Conservation (phyloP, 2,329 filamentous ascomycete species). For the Colletotrichum agaves region DNA sequence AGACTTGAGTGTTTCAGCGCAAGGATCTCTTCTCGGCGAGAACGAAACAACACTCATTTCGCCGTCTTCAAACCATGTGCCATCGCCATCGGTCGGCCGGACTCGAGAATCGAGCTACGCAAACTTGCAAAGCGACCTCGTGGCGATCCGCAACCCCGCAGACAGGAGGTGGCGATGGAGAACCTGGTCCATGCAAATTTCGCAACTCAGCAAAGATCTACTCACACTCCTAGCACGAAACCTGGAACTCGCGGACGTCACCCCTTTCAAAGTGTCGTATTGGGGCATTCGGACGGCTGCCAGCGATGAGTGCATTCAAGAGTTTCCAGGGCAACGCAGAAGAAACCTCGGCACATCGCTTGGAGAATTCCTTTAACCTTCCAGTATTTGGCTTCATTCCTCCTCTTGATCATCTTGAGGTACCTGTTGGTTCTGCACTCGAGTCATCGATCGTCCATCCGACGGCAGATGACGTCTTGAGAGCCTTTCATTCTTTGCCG, state of each 20-base stretch:
- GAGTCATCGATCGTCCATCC: conserved; percentile 2
- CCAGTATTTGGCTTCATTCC: neutral
- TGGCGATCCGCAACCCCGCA: conserved; percentile 15
- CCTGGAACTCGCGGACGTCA: neutral
- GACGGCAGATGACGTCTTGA: conserved; percentile 2
- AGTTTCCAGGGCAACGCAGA: neutral
- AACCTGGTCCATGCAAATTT: neutral
- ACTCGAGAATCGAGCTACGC: neutral
- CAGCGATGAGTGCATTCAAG: neutral
- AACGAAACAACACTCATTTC: conserved; percentile 11
- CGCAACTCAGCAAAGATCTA: neutral
- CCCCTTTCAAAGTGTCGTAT: conserved; percentile 1
- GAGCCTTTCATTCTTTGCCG: neutral
- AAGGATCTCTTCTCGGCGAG: neutral
- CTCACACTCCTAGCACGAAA: neutral
- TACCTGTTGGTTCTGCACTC: neutral
- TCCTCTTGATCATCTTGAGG: neutral
- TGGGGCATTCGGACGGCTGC: neutral
- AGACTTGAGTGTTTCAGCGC: neutral
- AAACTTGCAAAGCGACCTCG: neutral
- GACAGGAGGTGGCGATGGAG: neutral
- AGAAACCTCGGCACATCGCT: neutral
- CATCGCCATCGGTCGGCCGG: neutral
- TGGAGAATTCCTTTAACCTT: conserved; percentile 5
- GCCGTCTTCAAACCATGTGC: conserved; percentile 4